A percentile compares a stretch with the other conserved stretches of the same genome.
Conservation (phyloP, 2,329 filamentous ascomycete species). For the Fusarium sp. region DNA sequence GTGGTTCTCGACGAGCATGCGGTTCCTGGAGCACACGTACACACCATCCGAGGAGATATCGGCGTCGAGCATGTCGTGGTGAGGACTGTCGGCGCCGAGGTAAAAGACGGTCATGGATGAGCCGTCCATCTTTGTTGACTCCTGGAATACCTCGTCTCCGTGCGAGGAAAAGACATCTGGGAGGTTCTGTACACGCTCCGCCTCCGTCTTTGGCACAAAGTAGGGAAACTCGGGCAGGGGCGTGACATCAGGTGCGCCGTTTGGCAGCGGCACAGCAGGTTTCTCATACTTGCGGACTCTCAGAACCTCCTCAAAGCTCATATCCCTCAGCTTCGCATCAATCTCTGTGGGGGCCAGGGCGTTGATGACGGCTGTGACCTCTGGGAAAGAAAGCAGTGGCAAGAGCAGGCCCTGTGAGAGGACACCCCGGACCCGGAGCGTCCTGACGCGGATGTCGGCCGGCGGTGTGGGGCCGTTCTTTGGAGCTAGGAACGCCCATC, state of each 20-base stretch:
- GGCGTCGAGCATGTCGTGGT: constrained; percentile 37
- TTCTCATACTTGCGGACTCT: constrained; percentile 41
- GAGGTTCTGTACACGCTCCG: constrained; percentile 47
- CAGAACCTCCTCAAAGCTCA: constrained; percentile 41
- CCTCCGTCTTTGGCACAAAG: constrained; percentile 44
- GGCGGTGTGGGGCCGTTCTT: constrained; percentile 14
- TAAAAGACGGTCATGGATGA: constrained; percentile 58
- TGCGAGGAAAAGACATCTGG: constrained; percentile 34
- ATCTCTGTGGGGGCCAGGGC: neutral
- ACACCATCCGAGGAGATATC: constrained; percentile 19
- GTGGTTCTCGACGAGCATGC: constrained; percentile 36
- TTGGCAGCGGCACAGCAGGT: neutral
- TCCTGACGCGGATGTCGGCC: constrained; percentile 37
- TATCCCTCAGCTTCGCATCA: constrained; percentile 17
- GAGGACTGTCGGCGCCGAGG: constrained; percentile 43
- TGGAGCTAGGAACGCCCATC: constrained; percentile 33
- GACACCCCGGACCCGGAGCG: constrained; percentile 32
- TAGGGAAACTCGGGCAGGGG: constrained; percentile 34
- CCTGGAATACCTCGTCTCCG: constrained; percentile 51
- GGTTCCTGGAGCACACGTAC: constrained; percentile 45
- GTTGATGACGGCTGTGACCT: constrained; percentile 18
- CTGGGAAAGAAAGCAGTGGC: constrained; percentile 38
- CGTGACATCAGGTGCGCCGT: neutral
- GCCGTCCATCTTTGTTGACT: constrained; percentile 59
- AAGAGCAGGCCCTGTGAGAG: constrained; percentile 45